Evolutionary conservation across 2,329 filamentous ascomycete genomes (phyloP).

Genomic region (Calonectria pauciramosa): DNA sequence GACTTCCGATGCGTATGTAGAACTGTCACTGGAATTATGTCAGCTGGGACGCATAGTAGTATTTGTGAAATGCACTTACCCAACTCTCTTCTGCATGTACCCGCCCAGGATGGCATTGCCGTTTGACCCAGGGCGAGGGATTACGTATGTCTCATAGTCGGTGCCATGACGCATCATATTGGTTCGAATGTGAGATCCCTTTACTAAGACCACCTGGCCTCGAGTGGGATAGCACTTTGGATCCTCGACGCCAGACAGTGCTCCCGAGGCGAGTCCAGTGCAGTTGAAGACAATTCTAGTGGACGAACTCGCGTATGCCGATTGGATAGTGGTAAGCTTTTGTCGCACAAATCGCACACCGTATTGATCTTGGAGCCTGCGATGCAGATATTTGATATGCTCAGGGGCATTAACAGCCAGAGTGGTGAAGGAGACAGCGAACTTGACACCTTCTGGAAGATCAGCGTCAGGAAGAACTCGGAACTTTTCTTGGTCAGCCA

Average conservation of each 20-base stretch:
- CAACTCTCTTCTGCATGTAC: slow-evolving; percentile 54
- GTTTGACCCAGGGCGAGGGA: slow-evolving; percentile 54
- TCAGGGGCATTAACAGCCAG: too few species aligned
- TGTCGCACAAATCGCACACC: too few species aligned
- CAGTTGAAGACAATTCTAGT: slow-evolving; percentile 53
- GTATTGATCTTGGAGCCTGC: too few species aligned
- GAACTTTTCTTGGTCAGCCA: too few species aligned
- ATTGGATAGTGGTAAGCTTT: too few species aligned
- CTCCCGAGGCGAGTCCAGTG: slow-evolving; percentile 51
- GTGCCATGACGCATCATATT: slow-evolving; percentile 56
- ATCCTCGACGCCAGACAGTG: slow-evolving; percentile 53
- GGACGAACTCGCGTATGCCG: slow-evolving; percentile 41
- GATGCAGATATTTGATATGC: too few species aligned
- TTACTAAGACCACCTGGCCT: slow-evolving; percentile 55
- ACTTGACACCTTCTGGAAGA: too few species aligned
- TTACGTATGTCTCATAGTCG: slow-evolving; percentile 57
- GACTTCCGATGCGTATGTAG: slow-evolving; percentile 54
- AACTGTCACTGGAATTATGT: slow-evolving; percentile 42
- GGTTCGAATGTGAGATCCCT: slow-evolving; percentile 48
- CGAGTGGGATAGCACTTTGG: slow-evolving; percentile 56
- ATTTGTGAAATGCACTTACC: slow-evolving; percentile 35
- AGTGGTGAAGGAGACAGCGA: too few species aligned
- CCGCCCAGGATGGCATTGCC: slow-evolving; percentile 53
- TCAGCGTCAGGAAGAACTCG: too few species aligned
- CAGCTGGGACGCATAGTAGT: not conserved